Evolutionary conservation across 2,329 filamentous ascomycete genomes (phyloP), one percentile per base, ranked within the genome.

Genomic region (Pyrenochaeta sp.): DNA sequence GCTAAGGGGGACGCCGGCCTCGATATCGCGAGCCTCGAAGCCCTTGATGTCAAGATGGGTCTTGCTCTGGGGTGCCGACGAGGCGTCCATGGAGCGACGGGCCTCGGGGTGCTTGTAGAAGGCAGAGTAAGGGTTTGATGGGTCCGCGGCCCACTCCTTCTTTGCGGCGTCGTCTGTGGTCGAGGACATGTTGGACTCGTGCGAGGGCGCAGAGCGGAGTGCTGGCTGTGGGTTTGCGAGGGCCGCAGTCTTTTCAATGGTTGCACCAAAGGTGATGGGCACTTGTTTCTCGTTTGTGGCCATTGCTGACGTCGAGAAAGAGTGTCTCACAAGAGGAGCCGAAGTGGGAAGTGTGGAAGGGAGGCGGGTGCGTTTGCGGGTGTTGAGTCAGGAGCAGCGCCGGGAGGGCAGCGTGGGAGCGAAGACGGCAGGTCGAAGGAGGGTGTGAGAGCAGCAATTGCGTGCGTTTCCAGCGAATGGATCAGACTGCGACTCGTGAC

Each of bases 31-130:
- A 2, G 24, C 4, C 45, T 76, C 71, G 53, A 57, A 60, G 29
- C 61, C 54, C 45, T 22, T 38, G 48, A 65, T 55, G 38, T 62
- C 60, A 40, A 69, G 63, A 47, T 68, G 63, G 19, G 57, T 56
- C 51, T 66, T 71, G 60, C 47, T 64, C 43, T 57, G 57, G 24
- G 54, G 50, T 4, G 53, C 48, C 43, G 44, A 58, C 29, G 18
- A 32, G 23, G 47, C 50, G 44, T 73, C 70, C 61, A 75, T 62
- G n/a, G 73, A 75, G 44, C 72, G 62, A 31, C 64, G 67, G 17
- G 68, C 71, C 14, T 75, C 71, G 18, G 73, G 73, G 61, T 77
- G 75, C 45, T 71, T 69, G 69, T 77, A 78, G 66, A 77, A 77
- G 39, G 74, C 72, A 23, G 73, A 75, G 67, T 74, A 72, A 18